Percentiles rank a stretch among this genome's conserved stretches.
Conservation (phyloP, 2,329 filamentous ascomycete genomes). For the Chalara sp. region DNA sequence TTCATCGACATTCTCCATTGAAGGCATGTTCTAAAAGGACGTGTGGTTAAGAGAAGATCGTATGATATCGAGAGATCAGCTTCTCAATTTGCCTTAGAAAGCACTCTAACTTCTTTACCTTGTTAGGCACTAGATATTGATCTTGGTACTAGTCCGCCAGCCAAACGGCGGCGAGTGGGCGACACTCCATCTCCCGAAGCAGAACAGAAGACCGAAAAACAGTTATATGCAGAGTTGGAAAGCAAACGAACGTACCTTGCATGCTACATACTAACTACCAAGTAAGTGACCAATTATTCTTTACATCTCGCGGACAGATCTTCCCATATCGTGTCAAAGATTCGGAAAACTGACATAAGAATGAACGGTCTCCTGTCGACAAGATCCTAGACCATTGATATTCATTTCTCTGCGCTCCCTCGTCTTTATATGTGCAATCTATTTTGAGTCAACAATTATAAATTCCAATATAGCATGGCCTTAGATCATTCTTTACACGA, state of each 20-base stretch:
- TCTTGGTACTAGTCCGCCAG: too few species aligned
- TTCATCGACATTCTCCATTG: background rate
- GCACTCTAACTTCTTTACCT: conserved; percentile 6
- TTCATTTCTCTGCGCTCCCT: conserved; percentile 32
- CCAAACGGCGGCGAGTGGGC: too few species aligned
- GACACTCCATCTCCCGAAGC: too few species aligned
- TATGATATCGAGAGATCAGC: background rate
- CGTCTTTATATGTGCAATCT: conserved; percentile 23
- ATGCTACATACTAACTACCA: too few species aligned
- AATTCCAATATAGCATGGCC: conserved; percentile 15
- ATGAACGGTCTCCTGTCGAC: too few species aligned
- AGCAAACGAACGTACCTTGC: too few species aligned
- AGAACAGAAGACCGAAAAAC: background rate
- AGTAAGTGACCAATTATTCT: too few species aligned
- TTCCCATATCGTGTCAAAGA: too few species aligned
- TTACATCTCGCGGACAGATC: too few species aligned
- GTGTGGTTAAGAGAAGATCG: background rate
- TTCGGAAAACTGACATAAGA: too few species aligned
- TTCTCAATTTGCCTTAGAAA: conserved; percentile 14
- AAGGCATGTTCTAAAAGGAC: background rate
- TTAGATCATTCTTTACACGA: too few species aligned
- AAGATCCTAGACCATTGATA: conserved; percentile 13
- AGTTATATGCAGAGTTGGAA: background rate
- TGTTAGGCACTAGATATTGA: too few species aligned
- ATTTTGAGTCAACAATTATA: conserved; percentile 1